A percentile compares a stretch with the other conserved stretches of the same genome.
These are phyloP conservation scores for Pelargonium australe DNA, from an alignment of 441 rosid genomes.

Conservation along the genomic window DNA sequence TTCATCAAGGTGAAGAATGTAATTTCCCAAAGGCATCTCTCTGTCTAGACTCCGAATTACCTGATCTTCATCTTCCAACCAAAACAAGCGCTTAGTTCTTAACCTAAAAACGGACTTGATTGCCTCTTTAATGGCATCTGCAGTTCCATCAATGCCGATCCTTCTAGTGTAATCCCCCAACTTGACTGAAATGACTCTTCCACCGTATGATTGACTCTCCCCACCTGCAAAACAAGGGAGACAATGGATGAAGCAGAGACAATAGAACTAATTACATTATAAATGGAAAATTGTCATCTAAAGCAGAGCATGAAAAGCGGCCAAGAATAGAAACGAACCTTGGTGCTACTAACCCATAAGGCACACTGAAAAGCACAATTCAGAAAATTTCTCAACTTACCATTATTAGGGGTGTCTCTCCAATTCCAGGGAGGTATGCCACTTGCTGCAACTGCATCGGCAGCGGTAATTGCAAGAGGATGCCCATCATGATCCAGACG, in stretches of 20 bases:
- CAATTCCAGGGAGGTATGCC: constrained; percentile 99
- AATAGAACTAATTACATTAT: neutral
- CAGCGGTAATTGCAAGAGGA: constrained; percentile 81
- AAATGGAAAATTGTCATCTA: neutral
- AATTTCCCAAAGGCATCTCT: constrained; percentile 90
- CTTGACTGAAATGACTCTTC: constrained; percentile 83
- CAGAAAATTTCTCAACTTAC: constrained; percentile 29
- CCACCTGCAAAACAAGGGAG: constrained; percentile 32
- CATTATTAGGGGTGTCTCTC: constrained; percentile 87
- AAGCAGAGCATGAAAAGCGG: neutral
- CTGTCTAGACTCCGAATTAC: constrained; percentile 71
- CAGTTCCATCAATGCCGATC: constrained; percentile 74
- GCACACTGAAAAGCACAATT: constrained; percentile 9
- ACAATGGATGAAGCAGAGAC: neutral
- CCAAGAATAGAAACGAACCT: neutral
- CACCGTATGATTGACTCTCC: constrained; percentile 58
- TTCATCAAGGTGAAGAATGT: constrained; percentile 78
- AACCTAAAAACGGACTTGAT: constrained; percentile 75
- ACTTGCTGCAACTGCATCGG: constrained; percentile 71
- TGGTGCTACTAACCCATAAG: neutral
- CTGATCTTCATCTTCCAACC: constrained; percentile 96
- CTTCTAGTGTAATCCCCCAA: constrained; percentile 80
- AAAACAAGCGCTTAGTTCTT: constrained; percentile 80
- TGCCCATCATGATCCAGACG: constrained; percentile 90
- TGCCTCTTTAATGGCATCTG: constrained; percentile 88